phyloP scores from a whole-genome alignment of 306 rosid genomes.

The Vigna mungo region DNA sequence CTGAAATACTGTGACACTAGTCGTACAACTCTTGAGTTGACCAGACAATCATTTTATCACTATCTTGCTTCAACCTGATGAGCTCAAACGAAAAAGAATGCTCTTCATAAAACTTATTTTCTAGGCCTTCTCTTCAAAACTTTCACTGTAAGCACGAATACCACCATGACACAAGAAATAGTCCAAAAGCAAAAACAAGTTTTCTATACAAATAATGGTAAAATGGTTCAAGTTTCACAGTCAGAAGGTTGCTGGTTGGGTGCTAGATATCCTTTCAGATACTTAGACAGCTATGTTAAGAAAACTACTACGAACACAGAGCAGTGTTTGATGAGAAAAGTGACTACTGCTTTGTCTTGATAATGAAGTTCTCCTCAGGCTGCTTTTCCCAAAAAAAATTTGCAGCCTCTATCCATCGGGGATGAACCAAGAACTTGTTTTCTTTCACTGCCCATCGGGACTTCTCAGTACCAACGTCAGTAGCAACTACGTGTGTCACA shows the following conservation, averaged over 20 bases:
- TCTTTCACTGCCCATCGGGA: conserved; percentile 80
- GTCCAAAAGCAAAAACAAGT: not conserved
- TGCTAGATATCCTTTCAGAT: conserved; percentile 4
- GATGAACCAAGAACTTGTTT: conserved; percentile 77
- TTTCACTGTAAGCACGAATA: not conserved
- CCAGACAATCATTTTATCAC: not conserved
- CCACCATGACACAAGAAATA: not conserved
- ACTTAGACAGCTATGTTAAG: conserved; percentile 12
- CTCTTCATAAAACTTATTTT: not conserved
- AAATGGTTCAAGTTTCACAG: not conserved
- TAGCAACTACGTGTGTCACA: conserved; percentile 81
- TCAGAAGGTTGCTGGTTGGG: conserved; percentile 27
- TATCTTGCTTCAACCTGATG: not conserved
- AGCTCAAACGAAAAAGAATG: not conserved
- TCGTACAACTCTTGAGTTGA: not conserved
- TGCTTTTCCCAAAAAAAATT: conserved; percentile 80
- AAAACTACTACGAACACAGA: conserved; percentile 12
- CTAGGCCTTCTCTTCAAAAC: not conserved
- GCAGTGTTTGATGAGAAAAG: not conserved
- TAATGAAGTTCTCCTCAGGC: conserved; percentile 68
- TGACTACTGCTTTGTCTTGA: conserved; percentile 46
- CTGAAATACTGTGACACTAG: not conserved
- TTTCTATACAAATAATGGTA: conserved; percentile 2
- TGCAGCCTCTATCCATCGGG: conserved; percentile 85
- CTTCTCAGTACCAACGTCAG: conserved; percentile 85